These are phyloP conservation scores for Ganoderma lingzhi DNA, from an alignment of 1,284 basidiomycete species.

Conservation along the genomic window DNA sequence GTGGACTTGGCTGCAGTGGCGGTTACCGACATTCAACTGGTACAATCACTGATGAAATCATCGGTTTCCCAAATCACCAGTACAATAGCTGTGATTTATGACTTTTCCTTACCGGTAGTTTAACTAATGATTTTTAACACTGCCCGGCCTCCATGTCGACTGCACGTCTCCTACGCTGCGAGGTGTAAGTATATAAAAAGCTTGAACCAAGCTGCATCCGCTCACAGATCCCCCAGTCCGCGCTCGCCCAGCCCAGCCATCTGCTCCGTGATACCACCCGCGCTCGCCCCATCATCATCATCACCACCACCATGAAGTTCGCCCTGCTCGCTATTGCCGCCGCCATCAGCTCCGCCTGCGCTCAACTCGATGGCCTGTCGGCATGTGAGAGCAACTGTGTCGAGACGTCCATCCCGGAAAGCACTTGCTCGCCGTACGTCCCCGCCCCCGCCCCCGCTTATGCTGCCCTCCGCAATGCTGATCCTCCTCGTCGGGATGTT, in stretches of 20 bases:
- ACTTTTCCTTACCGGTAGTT: too few species aligned
- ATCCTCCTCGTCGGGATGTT: not conserved
- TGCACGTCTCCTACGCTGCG: not conserved
- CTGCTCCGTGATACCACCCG: not conserved
- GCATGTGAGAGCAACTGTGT: not conserved
- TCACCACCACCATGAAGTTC: not conserved
- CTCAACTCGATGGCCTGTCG: not conserved
- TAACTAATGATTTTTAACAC: too few species aligned
- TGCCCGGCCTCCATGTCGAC: not conserved
- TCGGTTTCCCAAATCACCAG: too few species aligned
- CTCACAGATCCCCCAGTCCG: not conserved
- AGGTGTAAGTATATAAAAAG: not conserved
- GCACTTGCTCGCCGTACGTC: not conserved
- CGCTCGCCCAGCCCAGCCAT: not conserved
- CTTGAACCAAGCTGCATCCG: not conserved
- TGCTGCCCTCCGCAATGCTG: not conserved
- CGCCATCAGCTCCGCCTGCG: not conserved
- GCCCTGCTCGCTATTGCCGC: not conserved
- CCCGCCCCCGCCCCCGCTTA: not conserved
- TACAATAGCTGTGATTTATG: too few species aligned
- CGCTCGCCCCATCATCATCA: too few species aligned
- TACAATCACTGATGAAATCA: too few species aligned
- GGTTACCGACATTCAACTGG: too few species aligned
- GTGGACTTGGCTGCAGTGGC: too few species aligned
- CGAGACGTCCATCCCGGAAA: not conserved